Conservation (phyloP, 352 stramenopile genomes). For the Globisporangium carolinianum region DNA sequence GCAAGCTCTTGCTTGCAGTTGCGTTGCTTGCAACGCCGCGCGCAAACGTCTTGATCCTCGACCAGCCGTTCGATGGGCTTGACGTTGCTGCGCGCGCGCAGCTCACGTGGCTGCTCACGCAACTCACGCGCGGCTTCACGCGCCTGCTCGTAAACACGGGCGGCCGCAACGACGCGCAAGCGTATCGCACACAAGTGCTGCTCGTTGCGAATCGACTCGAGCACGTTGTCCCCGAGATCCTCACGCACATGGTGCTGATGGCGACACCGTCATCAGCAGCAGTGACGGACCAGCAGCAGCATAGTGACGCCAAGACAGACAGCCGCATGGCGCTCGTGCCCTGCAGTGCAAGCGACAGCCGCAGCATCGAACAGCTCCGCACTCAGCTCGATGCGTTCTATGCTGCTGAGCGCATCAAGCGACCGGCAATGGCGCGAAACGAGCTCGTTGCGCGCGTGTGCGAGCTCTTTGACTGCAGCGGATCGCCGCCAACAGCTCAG, state of each 20-base stretch:
- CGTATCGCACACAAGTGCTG: conserved; percentile 84
- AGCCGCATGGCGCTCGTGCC: conserved; percentile 25
- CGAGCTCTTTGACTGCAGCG: conserved; percentile 25
- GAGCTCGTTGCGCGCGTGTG: conserved; percentile 29
- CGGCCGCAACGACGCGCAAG: conserved; percentile 67
- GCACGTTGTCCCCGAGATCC: conserved; percentile 81
- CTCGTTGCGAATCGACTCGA: conserved; percentile 85
- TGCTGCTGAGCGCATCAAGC: conserved; percentile 24
- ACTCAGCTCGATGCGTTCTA: conserved; percentile 28
- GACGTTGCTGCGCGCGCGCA: conserved; percentile 74
- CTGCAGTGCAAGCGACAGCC: conserved; percentile 25
- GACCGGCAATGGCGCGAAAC: conserved; percentile 20
- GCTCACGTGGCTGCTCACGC: conserved; percentile 78
- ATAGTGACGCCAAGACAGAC: neutral
- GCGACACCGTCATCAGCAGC: conserved; percentile 5
- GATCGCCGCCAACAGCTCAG: neutral
- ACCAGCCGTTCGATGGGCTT: conserved; percentile 92
- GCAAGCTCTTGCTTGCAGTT: conserved; percentile 85
- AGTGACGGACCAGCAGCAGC: conserved; percentile 1
- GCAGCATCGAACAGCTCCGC: conserved; percentile 19
- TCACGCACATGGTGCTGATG: conserved; percentile 53
- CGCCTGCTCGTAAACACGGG: conserved; percentile 87
- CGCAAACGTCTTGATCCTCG: conserved; percentile 79
- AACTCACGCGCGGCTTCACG: conserved; percentile 84
- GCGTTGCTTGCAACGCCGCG: conserved; percentile 70